phyloP scores from a whole-genome alignment of 2,329 filamentous ascomycete genomes.

The Alternaria sp. region DNA sequence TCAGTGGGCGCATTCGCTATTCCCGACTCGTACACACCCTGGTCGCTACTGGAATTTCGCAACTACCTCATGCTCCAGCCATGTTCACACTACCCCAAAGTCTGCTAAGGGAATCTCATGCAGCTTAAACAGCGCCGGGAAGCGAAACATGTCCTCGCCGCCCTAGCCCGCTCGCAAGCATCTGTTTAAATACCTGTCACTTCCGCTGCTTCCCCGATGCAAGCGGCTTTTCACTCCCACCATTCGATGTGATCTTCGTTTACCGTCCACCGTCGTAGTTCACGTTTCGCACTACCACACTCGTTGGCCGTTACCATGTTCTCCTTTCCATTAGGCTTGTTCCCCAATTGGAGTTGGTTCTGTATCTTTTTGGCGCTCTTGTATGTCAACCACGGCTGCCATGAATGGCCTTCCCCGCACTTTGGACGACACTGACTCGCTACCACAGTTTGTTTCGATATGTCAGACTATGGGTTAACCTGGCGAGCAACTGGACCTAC shows the following conservation, averaged over 20 bases:
- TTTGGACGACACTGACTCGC: constrained; percentile 33
- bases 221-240: constrained; percentile 50
- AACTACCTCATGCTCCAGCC: constrained; percentile 52
- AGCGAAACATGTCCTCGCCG: constrained; percentile 50
- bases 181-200: constrained; percentile 53
- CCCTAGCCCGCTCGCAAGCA: constrained; percentile 49
- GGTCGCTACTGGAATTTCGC: constrained; percentile 45
- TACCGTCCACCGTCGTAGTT: constrained; percentile 44
- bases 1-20: constrained; percentile 44
- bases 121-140: constrained; percentile 52
- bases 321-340: constrained; percentile 47
- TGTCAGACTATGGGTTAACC: constrained; percentile 82
- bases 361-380: constrained; percentile 48
- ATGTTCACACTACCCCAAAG: constrained; percentile 52
- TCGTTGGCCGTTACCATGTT: constrained; percentile 51
- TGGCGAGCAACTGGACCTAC: constrained; percentile 79
- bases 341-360: constrained; percentile 52
- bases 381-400: constrained; percentile 34
- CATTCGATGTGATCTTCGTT: constrained; percentile 53
- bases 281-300: constrained; percentile 47
- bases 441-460: constrained; percentile 81
- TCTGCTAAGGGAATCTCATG: constrained; percentile 52
- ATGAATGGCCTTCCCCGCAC: constrained; percentile 12
- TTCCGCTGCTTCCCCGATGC: constrained; percentile 49
- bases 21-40: constrained; percentile 40